phyloP scores from a whole-genome alignment of 2,329 filamentous ascomycete species.

The Ophiostoma sp. region DNA sequence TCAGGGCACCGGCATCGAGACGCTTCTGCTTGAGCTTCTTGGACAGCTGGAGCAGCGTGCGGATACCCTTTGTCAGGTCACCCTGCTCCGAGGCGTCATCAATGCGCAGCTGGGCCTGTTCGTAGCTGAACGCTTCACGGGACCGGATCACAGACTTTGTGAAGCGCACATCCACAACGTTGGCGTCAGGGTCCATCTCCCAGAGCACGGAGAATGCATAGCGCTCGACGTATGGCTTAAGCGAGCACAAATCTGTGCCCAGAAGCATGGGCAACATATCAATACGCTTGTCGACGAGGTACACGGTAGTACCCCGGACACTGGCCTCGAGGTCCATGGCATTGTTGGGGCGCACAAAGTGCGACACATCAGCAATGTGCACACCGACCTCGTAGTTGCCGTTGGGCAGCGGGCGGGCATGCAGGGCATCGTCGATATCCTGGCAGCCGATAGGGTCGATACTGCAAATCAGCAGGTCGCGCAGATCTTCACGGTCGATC shows the following conservation, averaged over 20 bases:
- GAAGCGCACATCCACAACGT: constrained; percentile 79
- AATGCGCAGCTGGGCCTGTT: constrained; percentile 88
- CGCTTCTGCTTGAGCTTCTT: constrained; percentile 92
- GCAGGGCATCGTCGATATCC: constrained; percentile 95
- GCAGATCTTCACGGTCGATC: constrained; percentile 76
- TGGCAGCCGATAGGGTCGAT: constrained; percentile 95
- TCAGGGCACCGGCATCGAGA: constrained; percentile 91
- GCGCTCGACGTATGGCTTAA: constrained; percentile 96
- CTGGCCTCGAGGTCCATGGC: constrained; percentile 96
- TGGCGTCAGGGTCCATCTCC: constrained; percentile 74
- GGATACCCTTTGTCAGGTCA: constrained; percentile 84
- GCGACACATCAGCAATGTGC: constrained; percentile 98
- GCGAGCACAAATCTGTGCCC: constrained; percentile 89
- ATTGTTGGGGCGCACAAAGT: constrained; percentile 95
- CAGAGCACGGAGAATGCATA: constrained; percentile 81
- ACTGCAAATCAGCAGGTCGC: constrained; percentile 85
- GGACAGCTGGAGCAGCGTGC: constrained; percentile 77
- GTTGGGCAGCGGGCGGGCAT: constrained; percentile 77
- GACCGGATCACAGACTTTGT: constrained; percentile 98
- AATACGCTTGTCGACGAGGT: constrained; percentile 97
- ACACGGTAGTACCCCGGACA: constrained; percentile 90
- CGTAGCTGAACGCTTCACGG: constrained; percentile 94
- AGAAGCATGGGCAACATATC: constrained; percentile 98
- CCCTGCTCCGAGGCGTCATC: constrained; percentile 84
- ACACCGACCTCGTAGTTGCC: constrained; percentile 95